phyloP scores from a whole-genome alignment of 1,284 basidiomycete species.

The Meripilus lineatus region DNA sequence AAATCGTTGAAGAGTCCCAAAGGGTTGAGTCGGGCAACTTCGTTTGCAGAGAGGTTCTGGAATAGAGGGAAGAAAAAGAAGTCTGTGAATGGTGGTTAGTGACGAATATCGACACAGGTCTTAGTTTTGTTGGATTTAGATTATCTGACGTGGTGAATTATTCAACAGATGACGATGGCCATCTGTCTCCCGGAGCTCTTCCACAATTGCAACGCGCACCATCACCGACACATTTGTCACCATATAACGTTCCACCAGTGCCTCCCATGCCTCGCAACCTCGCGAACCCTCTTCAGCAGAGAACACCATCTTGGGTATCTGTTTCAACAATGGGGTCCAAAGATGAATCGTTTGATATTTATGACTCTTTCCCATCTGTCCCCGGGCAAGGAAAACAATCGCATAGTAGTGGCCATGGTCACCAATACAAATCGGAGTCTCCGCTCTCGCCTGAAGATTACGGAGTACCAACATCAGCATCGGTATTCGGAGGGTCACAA shows the following conservation, averaged over 20 bases:
- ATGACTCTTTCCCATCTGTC: conserved; percentile 32
- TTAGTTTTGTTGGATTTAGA: conserved; percentile 7
- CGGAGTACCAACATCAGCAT: too few species aligned
- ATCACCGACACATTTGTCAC: conserved; percentile 9
- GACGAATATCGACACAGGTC: too few species aligned
- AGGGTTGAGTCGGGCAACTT: conserved; percentile 26
- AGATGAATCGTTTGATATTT: conserved; percentile 26
- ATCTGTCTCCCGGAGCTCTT: conserved; percentile 7
- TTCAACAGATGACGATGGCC: conserved; percentile 8
- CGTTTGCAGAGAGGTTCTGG: conserved; percentile 27
- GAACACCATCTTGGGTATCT: conserved; percentile 23
- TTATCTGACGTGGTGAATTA: background rate
- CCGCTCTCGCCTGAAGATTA: too few species aligned
- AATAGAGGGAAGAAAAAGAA: conserved; percentile 22
- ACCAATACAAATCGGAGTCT: too few species aligned
- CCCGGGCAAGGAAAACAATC: too few species aligned
- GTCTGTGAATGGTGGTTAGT: conserved; percentile 11
- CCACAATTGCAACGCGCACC: conserved; percentile 4
- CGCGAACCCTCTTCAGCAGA: conserved; percentile 2
- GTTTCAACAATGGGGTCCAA: conserved; percentile 22
- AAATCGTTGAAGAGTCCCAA: conserved; percentile 26
- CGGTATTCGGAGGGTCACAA: too few species aligned
- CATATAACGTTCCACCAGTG: conserved; percentile 12
- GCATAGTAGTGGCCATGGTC: too few species aligned
- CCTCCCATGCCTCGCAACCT: conserved; percentile 1